These are phyloP conservation scores for Epipyxis sp. DNA, from an alignment of 108 stramenopile genomes.

Conservation along the genomic window DNA sequence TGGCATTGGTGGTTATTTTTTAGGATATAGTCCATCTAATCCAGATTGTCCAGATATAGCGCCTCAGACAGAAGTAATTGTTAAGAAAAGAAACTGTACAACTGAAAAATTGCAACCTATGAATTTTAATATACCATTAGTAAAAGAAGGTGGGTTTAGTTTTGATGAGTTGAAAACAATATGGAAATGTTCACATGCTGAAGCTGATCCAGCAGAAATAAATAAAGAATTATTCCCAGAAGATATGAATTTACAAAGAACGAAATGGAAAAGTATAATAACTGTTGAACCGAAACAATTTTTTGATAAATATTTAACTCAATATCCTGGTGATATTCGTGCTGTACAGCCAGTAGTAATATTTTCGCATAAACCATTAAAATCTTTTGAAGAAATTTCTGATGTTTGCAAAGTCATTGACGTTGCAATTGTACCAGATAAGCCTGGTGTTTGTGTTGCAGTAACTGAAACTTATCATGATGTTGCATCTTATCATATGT, in stretches of 20 bases:
- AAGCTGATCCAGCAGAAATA: not conserved
- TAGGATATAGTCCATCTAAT: not conserved
- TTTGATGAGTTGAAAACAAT: constrained; percentile 7
- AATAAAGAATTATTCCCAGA: not conserved
- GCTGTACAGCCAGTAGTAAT: constrained; percentile 23
- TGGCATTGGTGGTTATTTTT: not conserved
- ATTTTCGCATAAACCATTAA: constrained; percentile 21
- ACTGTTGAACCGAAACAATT: constrained; percentile 15
- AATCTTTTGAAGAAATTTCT: constrained; percentile 9
- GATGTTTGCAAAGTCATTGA: constrained; percentile 31
- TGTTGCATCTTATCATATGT: constrained; percentile 33
- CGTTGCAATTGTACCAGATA: constrained; percentile 25
- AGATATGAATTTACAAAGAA: constrained; percentile 2
- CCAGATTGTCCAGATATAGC: not conserved
- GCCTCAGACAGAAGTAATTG: not conserved
- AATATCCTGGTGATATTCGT: constrained; percentile 23
- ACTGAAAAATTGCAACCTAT: not conserved
- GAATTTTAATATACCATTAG: not conserved
- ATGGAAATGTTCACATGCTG: constrained; percentile 20
- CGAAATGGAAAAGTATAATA: constrained; percentile 19
- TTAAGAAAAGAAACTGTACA: not conserved
- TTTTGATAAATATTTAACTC: constrained; percentile 26
- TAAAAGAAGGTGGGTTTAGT: not conserved
- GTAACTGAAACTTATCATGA: constrained; percentile 33
- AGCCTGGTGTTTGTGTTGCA: constrained; percentile 29